A percentile compares a stretch with the other conserved stretches of the same genome.
These are phyloP conservation scores for Xylaria multiplex DNA, from an alignment of 2,329 filamentous ascomycete genomes.

Conservation along the genomic window DNA sequence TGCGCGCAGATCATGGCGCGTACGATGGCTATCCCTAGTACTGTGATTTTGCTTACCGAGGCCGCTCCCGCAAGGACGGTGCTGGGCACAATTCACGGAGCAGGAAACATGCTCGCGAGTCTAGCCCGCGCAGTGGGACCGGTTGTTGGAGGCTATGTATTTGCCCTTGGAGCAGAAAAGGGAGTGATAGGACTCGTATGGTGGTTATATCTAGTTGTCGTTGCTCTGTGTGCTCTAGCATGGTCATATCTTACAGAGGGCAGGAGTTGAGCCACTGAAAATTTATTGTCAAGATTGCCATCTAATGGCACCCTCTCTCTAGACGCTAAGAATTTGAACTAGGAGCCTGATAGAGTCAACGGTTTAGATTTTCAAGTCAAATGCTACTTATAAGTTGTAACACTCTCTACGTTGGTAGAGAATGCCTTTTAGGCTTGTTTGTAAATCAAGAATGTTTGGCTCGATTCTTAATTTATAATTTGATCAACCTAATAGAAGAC, in stretches of 20 bases:
- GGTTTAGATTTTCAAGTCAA: too few species aligned
- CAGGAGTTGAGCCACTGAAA: neutral
- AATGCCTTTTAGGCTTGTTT: too few species aligned
- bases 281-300: conserved; percentile 8
- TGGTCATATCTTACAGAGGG: conserved; percentile 46
- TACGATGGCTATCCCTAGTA: conserved; percentile 62
- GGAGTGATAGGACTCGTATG: conserved; percentile 47
- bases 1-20: conserved; percentile 69
- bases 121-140: conserved; percentile 45
- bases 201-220: conserved; percentile 46
- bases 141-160: conserved; percentile 46
- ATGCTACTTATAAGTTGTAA: neutral
- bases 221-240: conserved; percentile 44
- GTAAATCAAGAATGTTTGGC: too few species aligned
- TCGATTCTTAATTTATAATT: too few species aligned
- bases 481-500: neutral
- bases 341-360: neutral
- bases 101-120: conserved; percentile 47
- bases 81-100: conserved; percentile 53
- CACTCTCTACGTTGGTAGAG: too few species aligned
- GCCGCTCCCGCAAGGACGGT: conserved; percentile 50
- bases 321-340: neutral
- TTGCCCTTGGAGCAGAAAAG: conserved; percentile 44
- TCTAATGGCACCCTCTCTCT: neutral
- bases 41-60: conserved; percentile 54